Evolutionary conservation across 23 red algal genomes (phyloP), one percentile per base, ranked within the genome.

Genomic region (Gracilariopsis chorda): DNA sequence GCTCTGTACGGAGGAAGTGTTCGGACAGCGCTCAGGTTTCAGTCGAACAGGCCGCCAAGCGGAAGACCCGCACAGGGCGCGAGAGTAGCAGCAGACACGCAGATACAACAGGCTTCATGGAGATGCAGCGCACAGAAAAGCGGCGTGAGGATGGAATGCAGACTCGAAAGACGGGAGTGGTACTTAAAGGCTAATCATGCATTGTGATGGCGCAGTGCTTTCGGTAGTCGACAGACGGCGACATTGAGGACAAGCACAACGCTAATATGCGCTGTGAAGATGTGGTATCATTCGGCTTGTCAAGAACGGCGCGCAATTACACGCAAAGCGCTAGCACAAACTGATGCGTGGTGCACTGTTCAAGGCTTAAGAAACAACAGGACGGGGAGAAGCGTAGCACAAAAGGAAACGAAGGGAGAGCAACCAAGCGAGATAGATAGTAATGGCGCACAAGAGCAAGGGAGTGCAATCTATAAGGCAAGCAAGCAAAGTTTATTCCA

Each of bases 401-500:
- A 68, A 36, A 68, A 68, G 35, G 62, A 36, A 25, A 25, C 33
- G n/a, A 2, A 41, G 62, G 27, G 33, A 25, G 33, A 39, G 32
- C 35, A 36, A 68, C 35, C 62, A 39, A 68, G 62, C 32, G 62
- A 68, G 33, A 30, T 68, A n/a, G n/a, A n/a, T n/a, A n/a, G n/a
- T n/a, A n/a, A n/a, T n/a, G n/a, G n/a, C n/a, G n/a, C n/a, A n/a
- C n/a, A n/a, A n/a, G 35, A 30, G 35, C 57, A 68, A 16, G 34
- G 21, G 35, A 25, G 30, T n/a, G 62, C 20, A 36, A 3, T 8
- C 1, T 2, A 8, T 12, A 41, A 39, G 32, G 21, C 32, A 68
- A 40, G 4, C 11, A 36, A 21, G 72, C 21, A 34, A 35, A 6
- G n/a, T 56, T 88, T 88, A 88, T 73, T 88, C 83, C 64, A 88